Percentiles rank a stretch among this genome's conserved stretches.
Conservation (phyloP, 2,329 filamentous ascomycete genomes). For the Trichoderma afroharzianum region DNA sequence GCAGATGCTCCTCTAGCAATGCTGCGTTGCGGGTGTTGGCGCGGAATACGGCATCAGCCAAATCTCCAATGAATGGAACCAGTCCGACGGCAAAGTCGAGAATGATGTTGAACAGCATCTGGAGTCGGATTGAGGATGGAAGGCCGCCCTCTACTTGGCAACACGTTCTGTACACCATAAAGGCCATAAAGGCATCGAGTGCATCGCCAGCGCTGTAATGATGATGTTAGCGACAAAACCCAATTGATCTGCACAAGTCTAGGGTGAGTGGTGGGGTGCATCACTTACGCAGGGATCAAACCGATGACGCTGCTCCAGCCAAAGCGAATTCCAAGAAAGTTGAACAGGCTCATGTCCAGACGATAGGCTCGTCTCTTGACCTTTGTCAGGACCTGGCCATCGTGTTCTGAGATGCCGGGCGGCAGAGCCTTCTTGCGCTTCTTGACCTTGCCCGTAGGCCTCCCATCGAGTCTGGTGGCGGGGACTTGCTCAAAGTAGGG, state of each 20-base stretch:
- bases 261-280: background rate
- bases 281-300: constrained; percentile 71
- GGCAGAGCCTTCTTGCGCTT: constrained; percentile 83
- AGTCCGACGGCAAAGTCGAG: constrained; percentile 72
- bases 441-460: constrained; percentile 67
- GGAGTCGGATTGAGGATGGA: constrained; percentile 53
- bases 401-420: constrained; percentile 75
- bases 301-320: constrained; percentile 88
- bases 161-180: constrained; percentile 72
- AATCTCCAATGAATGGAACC: constrained; percentile 71
- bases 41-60: constrained; percentile 68
- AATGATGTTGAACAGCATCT: constrained; percentile 78
- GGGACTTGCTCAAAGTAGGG: constrained; percentile 84
- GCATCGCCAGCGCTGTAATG: constrained; percentile 65
- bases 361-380: constrained; percentile 83
- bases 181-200: constrained; percentile 67
- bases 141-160: constrained; percentile 74
- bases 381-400: constrained; percentile 76
- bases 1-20: constrained; percentile 63
- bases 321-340: constrained; percentile 74
- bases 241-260: background rate
- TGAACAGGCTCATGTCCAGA: constrained; percentile 82
- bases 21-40: constrained; percentile 75
- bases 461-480: constrained; percentile 65
- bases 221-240: background rate